Evolutionary conservation across 148 eudicot species (phyloP), one percentile per base, ranked within the genome.

Genomic region (Fagopyrum homotropicum): DNA sequence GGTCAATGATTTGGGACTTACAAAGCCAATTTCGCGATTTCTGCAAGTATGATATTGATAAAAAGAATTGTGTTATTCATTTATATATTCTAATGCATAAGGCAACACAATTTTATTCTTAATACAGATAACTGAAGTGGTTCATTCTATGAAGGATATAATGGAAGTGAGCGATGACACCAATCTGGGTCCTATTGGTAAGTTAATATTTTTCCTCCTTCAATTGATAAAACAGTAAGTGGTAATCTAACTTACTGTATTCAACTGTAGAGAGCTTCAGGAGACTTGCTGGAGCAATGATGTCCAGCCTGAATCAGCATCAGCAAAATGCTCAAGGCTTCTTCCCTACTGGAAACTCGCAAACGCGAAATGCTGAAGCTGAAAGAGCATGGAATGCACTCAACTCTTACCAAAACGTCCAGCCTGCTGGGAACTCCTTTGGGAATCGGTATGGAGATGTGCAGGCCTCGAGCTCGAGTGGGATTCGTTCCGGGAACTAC

Each of bases 181-280:
- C 72, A 79, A 86, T 14, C 29, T 79, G 44, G 80, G 90, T 72
- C 90, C 94, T 56, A 83, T 83, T 51, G 94, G 94, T 90, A 88
- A 74, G 26, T 7, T 72, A 17, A 10, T 72, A 45, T 72, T 16
- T 35, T 35, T 35, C 2, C 40, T 2, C 45, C 35, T 8, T 26
- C 64, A 10, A 29, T 6, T 15, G 15, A 9, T 30, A 10, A 30
- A 17, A 7, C 17, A 47, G 19, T 22, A 17, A 16, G 48, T 44
- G 26, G 19, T 45, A 5, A 11, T 69, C 50, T 69, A 17, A 68
- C 22, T 69, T 69, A n/a, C 11, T 19, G 17, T 7, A 4, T 15
- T 43, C 0, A 40, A 14, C 1, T 40, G 79, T 60, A 87, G 90
- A 84, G 83, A 61, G 83, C 43, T 78, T 84, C 74, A 77, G n/a